Conservation (phyloP, 78 protist species). For the Salpingoeca rosetta region DNA sequence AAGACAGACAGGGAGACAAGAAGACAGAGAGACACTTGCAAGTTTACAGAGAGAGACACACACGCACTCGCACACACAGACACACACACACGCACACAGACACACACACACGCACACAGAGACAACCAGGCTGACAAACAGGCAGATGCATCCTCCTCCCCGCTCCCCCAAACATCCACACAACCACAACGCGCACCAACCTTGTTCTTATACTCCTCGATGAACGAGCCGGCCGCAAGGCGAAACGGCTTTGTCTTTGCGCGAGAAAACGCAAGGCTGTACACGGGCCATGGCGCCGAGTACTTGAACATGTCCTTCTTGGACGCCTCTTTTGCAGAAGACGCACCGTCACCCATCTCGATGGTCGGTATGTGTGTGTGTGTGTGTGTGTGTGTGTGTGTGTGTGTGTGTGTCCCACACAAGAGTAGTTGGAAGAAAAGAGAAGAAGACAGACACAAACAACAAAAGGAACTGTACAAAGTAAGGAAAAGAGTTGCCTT, state of each 20-base stretch:
- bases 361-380: too few relatives aligned
- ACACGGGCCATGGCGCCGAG: conserved; percentile 51
- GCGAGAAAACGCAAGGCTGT: conserved; percentile 76
- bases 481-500: too few relatives aligned
- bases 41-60: neutral
- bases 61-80: neutral
- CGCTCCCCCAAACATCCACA: too few relatives aligned
- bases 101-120: neutral
- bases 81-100: neutral
- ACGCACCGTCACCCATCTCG: too few relatives aligned
- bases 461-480: too few relatives aligned
- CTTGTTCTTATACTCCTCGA: conserved; percentile 73
- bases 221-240: conserved; percentile 87
- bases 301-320: neutral
- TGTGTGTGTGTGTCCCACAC: neutral
- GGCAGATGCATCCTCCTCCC: too few relatives aligned
- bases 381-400: neutral
- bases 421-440: neutral
- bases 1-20: too few relatives aligned
- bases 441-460: neutral
- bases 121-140: too few relatives aligned
- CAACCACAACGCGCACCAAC: too few relatives aligned
- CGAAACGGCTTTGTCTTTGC: conserved; percentile 61
- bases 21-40: neutral
- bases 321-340: neutral